Evolutionary conservation across 2,329 filamentous ascomycete genomes (phyloP).

Genomic region (Daldinia sp.): DNA sequence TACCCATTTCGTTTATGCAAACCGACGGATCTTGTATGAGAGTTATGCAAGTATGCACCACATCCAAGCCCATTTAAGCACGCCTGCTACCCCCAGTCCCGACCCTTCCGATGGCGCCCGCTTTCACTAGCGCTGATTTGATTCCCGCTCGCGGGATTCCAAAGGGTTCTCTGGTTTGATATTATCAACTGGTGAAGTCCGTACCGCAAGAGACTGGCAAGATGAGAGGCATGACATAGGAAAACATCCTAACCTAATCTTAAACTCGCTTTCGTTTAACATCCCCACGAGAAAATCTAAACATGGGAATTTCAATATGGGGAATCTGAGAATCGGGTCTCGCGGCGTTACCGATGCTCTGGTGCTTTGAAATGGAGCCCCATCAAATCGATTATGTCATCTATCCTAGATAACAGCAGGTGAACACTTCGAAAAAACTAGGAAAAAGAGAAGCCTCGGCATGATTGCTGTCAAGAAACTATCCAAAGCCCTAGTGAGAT

Average conservation of each 20-base stretch:
- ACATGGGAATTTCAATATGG: neutral
- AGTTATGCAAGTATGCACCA: conserved; percentile 14
- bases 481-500: neutral
- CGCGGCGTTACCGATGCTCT: neutral
- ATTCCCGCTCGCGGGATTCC: conserved; percentile 9
- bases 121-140: conserved; percentile 13
- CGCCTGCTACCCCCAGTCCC: conserved; percentile 15
- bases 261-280: neutral
- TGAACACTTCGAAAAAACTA: conserved; percentile 10
- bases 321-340: neutral
- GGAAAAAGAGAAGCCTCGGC: conserved; percentile 4
- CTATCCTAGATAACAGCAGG: neutral
- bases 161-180: conserved; percentile 15
- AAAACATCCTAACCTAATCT: neutral
- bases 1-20: conserved; percentile 7
- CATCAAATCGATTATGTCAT: conserved; percentile 20
- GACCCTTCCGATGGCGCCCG: conserved; percentile 23
- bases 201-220: neutral
- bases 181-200: conserved; percentile 9
- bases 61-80: conserved; percentile 4
- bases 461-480: neutral
- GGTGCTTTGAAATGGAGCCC: neutral
- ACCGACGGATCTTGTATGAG: neutral
- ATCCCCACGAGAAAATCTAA: neutral
- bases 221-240: neutral